Conservation (phyloP, 2,329 filamentous ascomycete species). For the Fusarium sp. region DNA sequence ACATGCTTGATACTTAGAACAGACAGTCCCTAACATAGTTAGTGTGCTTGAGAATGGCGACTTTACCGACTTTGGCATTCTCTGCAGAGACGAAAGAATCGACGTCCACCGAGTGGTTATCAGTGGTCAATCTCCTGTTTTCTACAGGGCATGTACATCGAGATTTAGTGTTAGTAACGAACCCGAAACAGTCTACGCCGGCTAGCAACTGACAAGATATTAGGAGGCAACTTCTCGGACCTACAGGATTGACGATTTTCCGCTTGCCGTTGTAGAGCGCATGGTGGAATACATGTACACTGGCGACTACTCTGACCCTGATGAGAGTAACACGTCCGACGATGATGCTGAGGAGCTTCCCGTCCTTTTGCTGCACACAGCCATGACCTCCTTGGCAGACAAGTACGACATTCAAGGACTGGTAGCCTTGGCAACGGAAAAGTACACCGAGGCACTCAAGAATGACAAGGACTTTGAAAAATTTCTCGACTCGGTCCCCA, state of each 20-base stretch:
- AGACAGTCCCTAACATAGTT: not conserved
- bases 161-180: constrained; percentile 1
- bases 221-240: constrained; percentile 17
- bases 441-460: not conserved
- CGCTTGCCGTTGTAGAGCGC: not conserved
- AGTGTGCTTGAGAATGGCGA: not conserved
- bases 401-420: constrained; percentile 25
- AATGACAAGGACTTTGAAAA: not conserved
- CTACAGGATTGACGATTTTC: constrained; percentile 8
- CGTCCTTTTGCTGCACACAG: not conserved
- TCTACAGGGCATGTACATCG: not conserved
- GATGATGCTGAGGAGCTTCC: not conserved
- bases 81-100: not conserved
- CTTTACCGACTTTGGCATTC: constrained; percentile 9
- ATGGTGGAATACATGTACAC: constrained; percentile 35
- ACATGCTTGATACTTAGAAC: not conserved
- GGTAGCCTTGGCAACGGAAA: not conserved
- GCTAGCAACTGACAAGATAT: not conserved
- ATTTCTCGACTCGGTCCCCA: constrained; percentile 12
- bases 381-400: constrained; percentile 22
- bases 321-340: not conserved
- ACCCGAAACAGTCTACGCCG: too few species aligned
- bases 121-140: not conserved
- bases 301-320: not conserved
- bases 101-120: not conserved